Evolutionary conservation across 768 basidiomycete species (phyloP).

Genomic region (Tylopilus rubrobrunneus): DNA sequence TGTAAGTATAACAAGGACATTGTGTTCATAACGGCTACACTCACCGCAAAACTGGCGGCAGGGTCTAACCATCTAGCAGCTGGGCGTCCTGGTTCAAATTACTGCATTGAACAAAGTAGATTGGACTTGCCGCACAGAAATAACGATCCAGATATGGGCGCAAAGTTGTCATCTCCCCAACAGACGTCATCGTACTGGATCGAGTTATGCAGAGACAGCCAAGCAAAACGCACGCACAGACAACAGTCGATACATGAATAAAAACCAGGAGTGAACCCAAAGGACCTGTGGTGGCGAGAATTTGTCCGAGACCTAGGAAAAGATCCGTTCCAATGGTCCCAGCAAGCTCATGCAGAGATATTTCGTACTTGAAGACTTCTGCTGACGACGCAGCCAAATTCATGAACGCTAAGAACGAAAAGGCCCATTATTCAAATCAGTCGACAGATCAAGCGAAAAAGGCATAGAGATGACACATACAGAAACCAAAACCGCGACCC

Average conservation of each 20-base stretch:
- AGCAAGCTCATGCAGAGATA: conserved; percentile 17
- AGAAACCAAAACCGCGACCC: too few relatives aligned
- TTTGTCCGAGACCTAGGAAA: conserved; percentile 28
- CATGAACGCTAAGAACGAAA: too few relatives aligned
- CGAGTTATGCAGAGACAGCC: neutral
- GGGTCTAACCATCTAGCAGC: conserved; percentile 33
- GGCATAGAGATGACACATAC: too few relatives aligned
- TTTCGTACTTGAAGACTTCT: too few relatives aligned
- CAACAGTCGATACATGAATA: conserved; percentile 24
- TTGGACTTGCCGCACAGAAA: conserved; percentile 23
- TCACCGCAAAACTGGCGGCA: conserved; percentile 29
- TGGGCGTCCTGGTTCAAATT: conserved; percentile 2
- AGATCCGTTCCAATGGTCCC: conserved; percentile 31
- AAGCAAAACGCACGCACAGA: conserved; percentile 22
- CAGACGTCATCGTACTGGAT: conserved; percentile 26
- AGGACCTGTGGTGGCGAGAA: conserved; percentile 26
- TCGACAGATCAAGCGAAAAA: too few relatives aligned
- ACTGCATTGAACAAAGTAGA: neutral
- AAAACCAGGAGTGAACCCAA: conserved; percentile 29
- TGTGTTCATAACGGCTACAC: neutral
- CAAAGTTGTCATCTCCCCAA: conserved; percentile 29
- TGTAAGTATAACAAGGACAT: neutral
- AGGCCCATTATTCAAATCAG: too few relatives aligned
- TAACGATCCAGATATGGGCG: conserved; percentile 29
- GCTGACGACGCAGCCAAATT: too few relatives aligned